A percentile compares a stretch with the other conserved stretches of the same genome.
Conservation (phyloP, 441 rosid genomes). For the Sinapis alba region DNA sequence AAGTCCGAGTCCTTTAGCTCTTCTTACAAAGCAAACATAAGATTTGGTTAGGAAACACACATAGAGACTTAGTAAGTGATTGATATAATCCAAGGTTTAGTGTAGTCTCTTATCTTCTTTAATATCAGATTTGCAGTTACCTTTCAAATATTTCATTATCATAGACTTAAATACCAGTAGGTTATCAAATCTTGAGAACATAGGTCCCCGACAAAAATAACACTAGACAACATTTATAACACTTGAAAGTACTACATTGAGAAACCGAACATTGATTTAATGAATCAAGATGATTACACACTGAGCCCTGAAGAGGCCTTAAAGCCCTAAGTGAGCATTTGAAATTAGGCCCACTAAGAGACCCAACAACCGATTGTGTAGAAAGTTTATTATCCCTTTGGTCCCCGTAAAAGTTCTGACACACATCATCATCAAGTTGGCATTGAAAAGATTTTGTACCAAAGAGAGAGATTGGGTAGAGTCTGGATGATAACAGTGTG, state of each 20-base stretch:
- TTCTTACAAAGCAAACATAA: slow-evolving; percentile 1
- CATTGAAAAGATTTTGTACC: slow-evolving; percentile 32
- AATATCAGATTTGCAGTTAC: background rate
- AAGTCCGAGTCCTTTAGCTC: background rate
- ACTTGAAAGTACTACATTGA: background rate
- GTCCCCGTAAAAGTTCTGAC: slow-evolving; percentile 24
- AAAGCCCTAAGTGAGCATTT: slow-evolving; percentile 22
- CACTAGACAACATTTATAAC: background rate
- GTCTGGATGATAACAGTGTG: slow-evolving; percentile 34
- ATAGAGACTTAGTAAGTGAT: background rate
- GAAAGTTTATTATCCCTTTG: background rate
- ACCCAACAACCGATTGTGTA: slow-evolving; percentile 15
- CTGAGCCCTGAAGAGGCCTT: slow-evolving; percentile 17
- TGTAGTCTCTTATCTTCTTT: background rate
- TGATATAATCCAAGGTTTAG: background rate
- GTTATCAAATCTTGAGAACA: background rate
- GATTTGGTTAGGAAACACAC: background rate
- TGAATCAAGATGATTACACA: background rate
- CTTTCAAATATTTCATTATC: background rate
- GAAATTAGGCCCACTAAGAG: slow-evolving; percentile 8
- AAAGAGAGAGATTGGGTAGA: slow-evolving; percentile 7
- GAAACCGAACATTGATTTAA: too few species aligned
- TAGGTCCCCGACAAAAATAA: background rate
- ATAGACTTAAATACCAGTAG: background rate
- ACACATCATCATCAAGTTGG: slow-evolving; percentile 32